Evolutionary conservation across 1,284 basidiomycete genomes (phyloP), one percentile per base, ranked within the genome.

Genomic region (Ceratobasidium sp.): DNA sequence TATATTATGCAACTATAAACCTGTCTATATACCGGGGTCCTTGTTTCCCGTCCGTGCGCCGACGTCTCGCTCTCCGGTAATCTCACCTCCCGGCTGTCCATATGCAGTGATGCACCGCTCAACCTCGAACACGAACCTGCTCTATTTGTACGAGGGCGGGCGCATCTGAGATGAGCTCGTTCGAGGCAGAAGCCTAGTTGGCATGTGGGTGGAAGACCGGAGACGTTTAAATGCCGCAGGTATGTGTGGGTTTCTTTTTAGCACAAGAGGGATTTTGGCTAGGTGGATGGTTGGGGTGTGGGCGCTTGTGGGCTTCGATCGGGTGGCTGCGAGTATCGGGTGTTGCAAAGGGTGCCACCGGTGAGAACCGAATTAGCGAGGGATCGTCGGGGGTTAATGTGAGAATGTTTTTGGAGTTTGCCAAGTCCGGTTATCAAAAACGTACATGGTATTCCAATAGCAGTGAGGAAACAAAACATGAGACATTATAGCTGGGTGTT

Each of bases 91-190:
- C 22, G 13, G 9, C n/a, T 7, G 51, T 8, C 16, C 6, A 29
- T 9, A 54, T 22, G 2, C 53, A 13, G 16, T n/a, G 48, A 11
- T 9, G 22, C 48, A n/a, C 16, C 19, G 5, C 8, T n/a, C 14
- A 43, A 43, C 41, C 48, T 22, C 9, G 48, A 14, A 22, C n/a
- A 22, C 31, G 27, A 16, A 8, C 19, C 27, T 34, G 2, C 31
- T 4, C 31, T 5, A 31, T 58, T 31, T 34, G 8, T 29, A 8
- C 54, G 29, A 27, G 6, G 41, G 43, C 22, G 41, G n/a, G n/a
- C 61, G 39, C 61, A 48, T 63, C 41, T 63, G 61, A 63, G 61
- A 46, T 63, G 61, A 63, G 61, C 54, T 19, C 54, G 61, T 63
- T 46, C 41, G 37, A 48, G 39, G 37, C 5, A 24, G 43, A 43